Base-by-base conservation (phyloP, 2,329 filamentous ascomycete species). In the Alternaria metachromatica region DNA sequence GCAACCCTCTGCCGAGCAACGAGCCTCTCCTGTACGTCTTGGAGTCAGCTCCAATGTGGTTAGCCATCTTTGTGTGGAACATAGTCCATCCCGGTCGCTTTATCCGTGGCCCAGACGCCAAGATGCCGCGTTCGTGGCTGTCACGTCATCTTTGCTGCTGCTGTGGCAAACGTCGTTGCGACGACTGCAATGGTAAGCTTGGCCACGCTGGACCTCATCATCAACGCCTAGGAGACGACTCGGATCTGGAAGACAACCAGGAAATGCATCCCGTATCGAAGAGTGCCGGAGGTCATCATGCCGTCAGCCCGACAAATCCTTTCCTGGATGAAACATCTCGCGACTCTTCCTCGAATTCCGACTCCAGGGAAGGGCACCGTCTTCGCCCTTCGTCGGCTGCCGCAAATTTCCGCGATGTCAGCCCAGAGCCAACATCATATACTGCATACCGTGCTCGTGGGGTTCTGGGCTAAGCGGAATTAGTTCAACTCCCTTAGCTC, bases 21-120 rank as follows among this genome's bases (percentile, higher is more conserved):
- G 86, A 88, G 71, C 81, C 72, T 5, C 88, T 86, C 69, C 80
- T 84, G 41, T 87, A 85, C 64, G 73, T 75, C 2, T 84, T 81
- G 64, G 87, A 89, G 71, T 85, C 85, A 1, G 72, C 84, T 3
- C 86, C 87, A 4, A 89, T 89, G 84, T 79, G 85, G 56, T 55
- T 88, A 20, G 71, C 70, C 9, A 61, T 73, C 21, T 10, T 74
- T 0, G 60, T 74, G 26, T 69, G 65, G 65, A 71, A 68, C 49
- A 49, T 69, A 18, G 60, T 67, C 10, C 67, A 62, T 21, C 62
- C 63, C 18, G 57, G 61, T 44, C 59, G 62, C 54, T 71, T 68
- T 30, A 64, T 72, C 28, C 46, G 50, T 43, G 67, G 67, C 56
- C 18, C 45, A 4, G 67, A 64, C 33, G 65, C 67, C 45, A 68